Base-by-base conservation (phyloP, 371 early-diverging fungal species). In the Syncephalastrum monosporum region DNA sequence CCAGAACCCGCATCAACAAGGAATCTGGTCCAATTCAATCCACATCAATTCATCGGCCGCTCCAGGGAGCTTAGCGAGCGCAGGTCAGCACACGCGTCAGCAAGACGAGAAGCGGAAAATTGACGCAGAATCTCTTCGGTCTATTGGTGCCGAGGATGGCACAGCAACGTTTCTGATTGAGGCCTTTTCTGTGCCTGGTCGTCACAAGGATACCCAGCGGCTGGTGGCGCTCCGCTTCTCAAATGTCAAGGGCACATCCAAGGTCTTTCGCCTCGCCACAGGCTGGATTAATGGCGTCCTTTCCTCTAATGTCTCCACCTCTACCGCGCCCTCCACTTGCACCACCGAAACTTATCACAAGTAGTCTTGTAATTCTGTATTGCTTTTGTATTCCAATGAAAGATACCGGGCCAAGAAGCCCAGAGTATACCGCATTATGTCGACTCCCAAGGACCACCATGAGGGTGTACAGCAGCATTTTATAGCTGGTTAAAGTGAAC, bases 241-340 rank as follows among this genome's bases (percentile, higher is more conserved):
- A 4, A 69, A 68, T 29, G 41, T 67, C 7, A 70, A 72, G 38
- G 78, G 78, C 13, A 72, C 75, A 1, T 64, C 72, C 25, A 74
- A 74, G 56, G 78, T 77, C 14, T 77, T 71, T 33, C 69, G 72
- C n/a, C 55, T 77, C 25, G 78, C 74, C 3, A 72, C 68, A 50
- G 74, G 75, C 16, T 77, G 78, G 78, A 65, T 77, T n/a, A 64
- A 61, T 19, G 71, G 67, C 24, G 75, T 72, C 0, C 60, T 77
- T 14, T 64, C 53, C 16, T 57, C 63, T 53, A 44, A 15, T 42
- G 46, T 46, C 45, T 33, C 38, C 38, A 33, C 6, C 10, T 33
- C 38, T 33, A 12, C 38, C 10, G 38, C 38, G 38, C 38, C 38
- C 12, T 33, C 38, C 38, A 33, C 38, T 33, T 33, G 38, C 38